These are phyloP conservation scores for Rhizopogon rudus DNA, from an alignment of 768 basidiomycete genomes.

Conservation along the genomic window DNA sequence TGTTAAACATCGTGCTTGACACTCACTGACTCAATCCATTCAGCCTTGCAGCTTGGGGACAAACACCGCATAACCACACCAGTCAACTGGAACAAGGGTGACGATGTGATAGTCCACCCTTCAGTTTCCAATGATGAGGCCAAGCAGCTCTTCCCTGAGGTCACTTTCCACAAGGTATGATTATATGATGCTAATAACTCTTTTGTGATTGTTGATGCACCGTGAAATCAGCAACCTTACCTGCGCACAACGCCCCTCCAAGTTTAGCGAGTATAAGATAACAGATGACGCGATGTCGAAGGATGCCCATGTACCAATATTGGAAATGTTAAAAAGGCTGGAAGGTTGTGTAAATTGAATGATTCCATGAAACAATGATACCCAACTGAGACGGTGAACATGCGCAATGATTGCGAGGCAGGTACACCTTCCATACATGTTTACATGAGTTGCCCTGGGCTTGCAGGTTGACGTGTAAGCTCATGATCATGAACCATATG, in stretches of 20 bases:
- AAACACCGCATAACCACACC: conserved; percentile 83
- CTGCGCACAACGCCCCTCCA: conserved; percentile 71
- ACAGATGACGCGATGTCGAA: neutral
- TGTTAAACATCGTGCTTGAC: neutral
- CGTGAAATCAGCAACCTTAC: conserved; percentile 57
- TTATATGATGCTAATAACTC: neutral
- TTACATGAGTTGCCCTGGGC: too few relatives aligned
- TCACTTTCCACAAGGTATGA: conserved; percentile 72
- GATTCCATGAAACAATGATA: neutral
- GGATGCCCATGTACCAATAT: neutral
- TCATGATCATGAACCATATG: too few relatives aligned
- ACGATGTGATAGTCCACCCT: conserved; percentile 92
- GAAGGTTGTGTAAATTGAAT: neutral
- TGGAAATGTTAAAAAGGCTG: too few relatives aligned
- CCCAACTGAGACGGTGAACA: neutral
- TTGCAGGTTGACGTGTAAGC: too few relatives aligned
- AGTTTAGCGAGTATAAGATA: conserved; percentile 12
- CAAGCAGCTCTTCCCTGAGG: conserved; percentile 83
- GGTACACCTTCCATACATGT: too few relatives aligned
- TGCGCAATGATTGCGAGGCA: neutral
- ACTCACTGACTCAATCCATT: neutral
- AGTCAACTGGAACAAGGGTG: conserved; percentile 92
- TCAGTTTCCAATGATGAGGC: conserved; percentile 83
- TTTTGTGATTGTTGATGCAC: neutral
- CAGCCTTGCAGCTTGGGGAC: conserved; percentile 86